Evolutionary conservation across 192 early-diverging fungal genomes (phyloP).

Genomic region (Coemansia sp.): DNA sequence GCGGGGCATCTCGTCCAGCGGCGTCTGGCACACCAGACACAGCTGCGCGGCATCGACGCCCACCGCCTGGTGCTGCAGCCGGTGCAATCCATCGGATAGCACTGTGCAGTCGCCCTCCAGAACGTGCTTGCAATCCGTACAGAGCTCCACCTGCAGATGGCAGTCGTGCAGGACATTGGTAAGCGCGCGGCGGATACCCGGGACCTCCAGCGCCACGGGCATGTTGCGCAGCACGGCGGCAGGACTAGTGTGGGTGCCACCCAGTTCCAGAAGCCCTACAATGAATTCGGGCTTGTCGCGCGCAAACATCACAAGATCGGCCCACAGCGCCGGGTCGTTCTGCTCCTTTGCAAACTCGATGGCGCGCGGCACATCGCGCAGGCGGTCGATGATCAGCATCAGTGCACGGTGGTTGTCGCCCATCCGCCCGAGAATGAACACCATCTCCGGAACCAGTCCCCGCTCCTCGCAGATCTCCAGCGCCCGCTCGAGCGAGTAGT

Average conservation of each 20-base stretch:
- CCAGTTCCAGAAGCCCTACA: constrained; percentile 85
- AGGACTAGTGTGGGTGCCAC: constrained; percentile 84
- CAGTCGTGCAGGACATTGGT: constrained; percentile 91
- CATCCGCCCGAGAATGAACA: constrained; percentile 95
- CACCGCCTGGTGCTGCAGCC: constrained; percentile 68
- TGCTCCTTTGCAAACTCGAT: constrained; percentile 99
- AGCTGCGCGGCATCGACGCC: constrained; percentile 53
- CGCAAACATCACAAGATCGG: constrained; percentile 89
- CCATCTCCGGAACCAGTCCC: constrained; percentile 95
- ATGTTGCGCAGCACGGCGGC: constrained; percentile 77
- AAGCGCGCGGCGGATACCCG: constrained; percentile 76
- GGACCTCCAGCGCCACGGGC: constrained; percentile 76
- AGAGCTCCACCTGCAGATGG: constrained; percentile 85
- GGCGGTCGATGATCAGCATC: constrained; percentile 86
- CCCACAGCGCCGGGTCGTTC: constrained; percentile 93
- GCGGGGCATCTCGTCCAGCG: constrained; percentile 41
- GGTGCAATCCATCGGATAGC: constrained; percentile 69
- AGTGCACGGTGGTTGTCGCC: constrained; percentile 93
- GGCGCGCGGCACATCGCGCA: constrained; percentile 89
- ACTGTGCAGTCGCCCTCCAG: constrained; percentile 83
- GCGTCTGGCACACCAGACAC: constrained; percentile 38
- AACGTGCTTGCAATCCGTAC: constrained; percentile 90
- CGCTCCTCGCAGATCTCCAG: constrained; percentile 74
- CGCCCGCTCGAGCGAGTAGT: constrained; percentile 75
- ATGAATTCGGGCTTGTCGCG: constrained; percentile 99